Evolutionary conservation across 257 asterid species (phyloP), one percentile per base, ranked within the genome.

Genomic region (Mentha longifolia): DNA sequence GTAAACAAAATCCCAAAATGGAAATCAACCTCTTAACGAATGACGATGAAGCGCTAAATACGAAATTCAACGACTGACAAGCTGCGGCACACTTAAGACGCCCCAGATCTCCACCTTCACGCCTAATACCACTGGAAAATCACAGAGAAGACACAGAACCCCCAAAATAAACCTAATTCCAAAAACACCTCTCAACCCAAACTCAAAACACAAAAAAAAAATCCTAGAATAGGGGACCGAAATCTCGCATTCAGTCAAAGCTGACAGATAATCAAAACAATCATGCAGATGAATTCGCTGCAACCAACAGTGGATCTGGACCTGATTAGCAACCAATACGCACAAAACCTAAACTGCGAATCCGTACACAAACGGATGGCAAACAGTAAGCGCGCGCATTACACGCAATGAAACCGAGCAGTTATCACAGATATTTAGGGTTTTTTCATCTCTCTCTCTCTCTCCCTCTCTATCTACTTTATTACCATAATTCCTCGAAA

Each of bases 301-400:
- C 70, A 65, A 60, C 66, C 79, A 30, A 22, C 65, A 67, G 81
- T 42, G 86, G 92, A 90, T 87, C 92, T 90, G 91, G 72, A 71
- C 74, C 77, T 19, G 68, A 64, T 76, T 56, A 68, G 19, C 65
- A 20, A 76, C 62, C 73, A 56, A 51, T 33, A 71, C 7, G 25
- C 28, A 31, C 11, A 54, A 59, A 43, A 67, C 0, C 8, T 7
- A 56, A 61, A 35, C 71, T 54, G 64, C 7, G 56, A 56, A 52
- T 73, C 73, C 73, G 52, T 22, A 56, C 70, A 20, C 63, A 62
- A 2, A 62, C 19, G 58, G 58, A 43, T 22, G 28, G 39, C 42
- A 72, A 58, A 15, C 55, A 75, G 74, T 67, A 57, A 50, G 13
- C 67, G 41, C 4, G 69, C 65, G 77, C 77, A 79, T 74, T 79